phyloP scores from a whole-genome alignment of 2,329 filamentous ascomycete species.

The Verticillium nubilum region DNA sequence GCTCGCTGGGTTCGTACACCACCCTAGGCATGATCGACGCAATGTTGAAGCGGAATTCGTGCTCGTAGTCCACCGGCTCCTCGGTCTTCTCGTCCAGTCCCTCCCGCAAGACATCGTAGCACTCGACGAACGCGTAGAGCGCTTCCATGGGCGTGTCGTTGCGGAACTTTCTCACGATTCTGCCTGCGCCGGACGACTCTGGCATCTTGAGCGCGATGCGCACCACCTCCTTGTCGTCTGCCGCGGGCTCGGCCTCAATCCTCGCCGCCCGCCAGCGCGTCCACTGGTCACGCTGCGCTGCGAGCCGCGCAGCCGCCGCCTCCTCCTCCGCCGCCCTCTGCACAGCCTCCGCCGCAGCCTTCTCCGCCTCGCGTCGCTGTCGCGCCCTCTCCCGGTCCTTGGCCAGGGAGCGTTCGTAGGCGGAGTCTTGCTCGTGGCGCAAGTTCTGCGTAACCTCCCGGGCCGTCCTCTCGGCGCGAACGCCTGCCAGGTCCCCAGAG shows the following conservation, averaged over 20 bases:
- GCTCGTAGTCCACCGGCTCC: slow-evolving; percentile 65
- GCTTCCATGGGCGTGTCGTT: slow-evolving; percentile 73
- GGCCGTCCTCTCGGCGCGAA: slow-evolving; percentile 70
- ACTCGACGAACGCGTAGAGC: slow-evolving; percentile 94
- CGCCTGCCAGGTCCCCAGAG: slow-evolving; percentile 66
- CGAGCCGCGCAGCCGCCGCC: slow-evolving; percentile 50
- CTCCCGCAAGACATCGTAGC: slow-evolving; percentile 60
- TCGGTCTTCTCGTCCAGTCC: slow-evolving; percentile 33
- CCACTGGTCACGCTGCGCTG: slow-evolving; percentile 60
- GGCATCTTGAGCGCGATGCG: slow-evolving; percentile 65
- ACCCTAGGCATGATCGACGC: slow-evolving; percentile 80
- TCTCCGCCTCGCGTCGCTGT: slow-evolving; percentile 70
- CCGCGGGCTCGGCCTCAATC: slow-evolving; percentile 62
- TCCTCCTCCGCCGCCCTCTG: slow-evolving; percentile 55
- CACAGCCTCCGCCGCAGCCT: slow-evolving; percentile 62
- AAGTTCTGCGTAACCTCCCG: slow-evolving; percentile 77
- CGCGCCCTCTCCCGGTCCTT: slow-evolving; percentile 80
- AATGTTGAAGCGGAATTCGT: slow-evolving; percentile 79
- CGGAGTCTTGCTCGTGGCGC: slow-evolving; percentile 83
- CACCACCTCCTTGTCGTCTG: slow-evolving; percentile 61
- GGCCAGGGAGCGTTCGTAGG: slow-evolving; percentile 88
- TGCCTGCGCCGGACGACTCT: slow-evolving; percentile 54
- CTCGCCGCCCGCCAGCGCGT: slow-evolving; percentile 68
- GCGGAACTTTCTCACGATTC: slow-evolving; percentile 72
- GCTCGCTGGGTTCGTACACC: slow-evolving; percentile 66